These are phyloP conservation scores for Bacterosira constricta DNA, from an alignment of 108 stramenopile genomes.

Conservation along the genomic window DNA sequence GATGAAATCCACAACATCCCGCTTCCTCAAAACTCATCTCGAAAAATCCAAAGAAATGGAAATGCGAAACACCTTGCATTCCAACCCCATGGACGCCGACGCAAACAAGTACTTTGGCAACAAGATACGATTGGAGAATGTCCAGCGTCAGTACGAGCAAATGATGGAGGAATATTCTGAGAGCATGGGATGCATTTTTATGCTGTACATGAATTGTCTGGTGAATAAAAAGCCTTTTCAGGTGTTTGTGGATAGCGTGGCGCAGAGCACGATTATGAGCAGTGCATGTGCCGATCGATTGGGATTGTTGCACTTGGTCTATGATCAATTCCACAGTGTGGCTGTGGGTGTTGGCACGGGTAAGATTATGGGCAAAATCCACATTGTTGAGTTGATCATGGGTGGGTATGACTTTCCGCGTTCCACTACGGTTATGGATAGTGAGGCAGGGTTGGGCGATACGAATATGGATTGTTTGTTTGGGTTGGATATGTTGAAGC, in stretches of 20 bases:
- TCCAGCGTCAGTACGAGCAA: conserved; percentile 76
- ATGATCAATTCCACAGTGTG: conserved; percentile 84
- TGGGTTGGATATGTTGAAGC: conserved; percentile 96
- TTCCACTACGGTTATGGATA: conserved; percentile 82
- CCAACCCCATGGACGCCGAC: conserved; percentile 82
- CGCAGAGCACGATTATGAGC: conserved; percentile 93
- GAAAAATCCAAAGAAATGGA: conserved; percentile 50
- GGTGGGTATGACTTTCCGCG: conserved; percentile 51
- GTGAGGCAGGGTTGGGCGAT: conserved; percentile 56
- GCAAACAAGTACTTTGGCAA: conserved; percentile 84
- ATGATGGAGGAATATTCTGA: conserved; percentile 97
- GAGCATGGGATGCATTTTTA: conserved; percentile 88
- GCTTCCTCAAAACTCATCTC: conserved; percentile 46
- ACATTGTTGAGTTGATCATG: conserved; percentile 64
- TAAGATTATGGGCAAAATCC: conserved; percentile 90
- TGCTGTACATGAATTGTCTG: conserved; percentile 93
- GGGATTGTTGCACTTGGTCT: conserved; percentile 81
- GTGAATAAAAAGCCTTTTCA: conserved; percentile 84
- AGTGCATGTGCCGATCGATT: conserved; percentile 76
- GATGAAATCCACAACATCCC: conserved; percentile 64
- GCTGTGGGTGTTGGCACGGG: conserved; percentile 95
- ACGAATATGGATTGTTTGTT: conserved; percentile 95
- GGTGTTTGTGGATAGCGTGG: conserved; percentile 96
- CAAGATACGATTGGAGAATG: conserved; percentile 60
- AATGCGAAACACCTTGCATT: conserved; percentile 52